Percentiles rank a stretch among this genome's conserved stretches.
Evolutionary conservation across 169 alveolate genomes (phyloP).

Genomic region (Plasmodium vinckei): DNA sequence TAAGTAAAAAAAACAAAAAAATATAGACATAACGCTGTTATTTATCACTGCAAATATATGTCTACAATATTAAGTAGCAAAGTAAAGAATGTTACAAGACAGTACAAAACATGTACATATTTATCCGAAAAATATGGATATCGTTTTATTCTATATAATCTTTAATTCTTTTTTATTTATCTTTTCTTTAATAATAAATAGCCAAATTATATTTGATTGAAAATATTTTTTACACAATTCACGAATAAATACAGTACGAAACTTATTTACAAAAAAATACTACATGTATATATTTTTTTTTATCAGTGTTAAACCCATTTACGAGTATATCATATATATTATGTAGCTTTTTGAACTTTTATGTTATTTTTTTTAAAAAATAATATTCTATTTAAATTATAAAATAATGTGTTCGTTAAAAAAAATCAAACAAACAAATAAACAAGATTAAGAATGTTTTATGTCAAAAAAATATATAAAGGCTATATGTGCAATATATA

Average conservation of each 20-base stretch:
- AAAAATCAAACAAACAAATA: constrained; percentile 19
- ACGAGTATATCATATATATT: no score
- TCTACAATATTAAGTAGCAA: no score
- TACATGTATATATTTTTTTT: not conserved
- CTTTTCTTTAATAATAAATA: constrained; percentile 11
- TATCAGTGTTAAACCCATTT: no score
- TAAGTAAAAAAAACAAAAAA: no score
- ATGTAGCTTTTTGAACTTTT: not conserved
- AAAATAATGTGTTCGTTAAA: constrained; percentile 4
- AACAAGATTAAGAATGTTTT: constrained; percentile 36
- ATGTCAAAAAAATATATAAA: constrained; percentile 3
- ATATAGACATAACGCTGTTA: no score
- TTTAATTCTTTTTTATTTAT: constrained; percentile 3
- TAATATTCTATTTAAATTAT: constrained; percentile 3
- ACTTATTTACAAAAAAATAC: not conserved
- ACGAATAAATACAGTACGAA: no score
- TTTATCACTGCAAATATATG: no score
- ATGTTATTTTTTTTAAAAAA: constrained; percentile 2
- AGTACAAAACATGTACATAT: no score
- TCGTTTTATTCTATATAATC: no score
- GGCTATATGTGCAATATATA: constrained; percentile 10
- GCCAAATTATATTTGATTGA: constrained; percentile 3
- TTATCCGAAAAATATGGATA: no score
- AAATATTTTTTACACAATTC: constrained; percentile 10
- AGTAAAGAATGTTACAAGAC: no score